Evolutionary conservation across 83 land plant species (phyloP).

Genomic region (Diphasiastrum complanatum): DNA sequence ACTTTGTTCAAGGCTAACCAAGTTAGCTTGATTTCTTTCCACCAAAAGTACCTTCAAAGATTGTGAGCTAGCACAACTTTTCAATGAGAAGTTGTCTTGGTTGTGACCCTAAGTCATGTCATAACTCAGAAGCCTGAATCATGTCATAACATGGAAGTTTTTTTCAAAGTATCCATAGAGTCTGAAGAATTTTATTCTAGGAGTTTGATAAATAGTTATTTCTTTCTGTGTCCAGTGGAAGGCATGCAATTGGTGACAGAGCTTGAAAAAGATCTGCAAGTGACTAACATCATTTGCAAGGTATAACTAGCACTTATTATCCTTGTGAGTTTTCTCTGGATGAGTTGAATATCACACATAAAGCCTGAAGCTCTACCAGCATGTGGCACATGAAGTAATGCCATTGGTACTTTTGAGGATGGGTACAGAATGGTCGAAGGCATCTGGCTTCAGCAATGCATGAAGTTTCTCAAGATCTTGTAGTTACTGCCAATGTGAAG

Average conservation of each 20-base stretch:
- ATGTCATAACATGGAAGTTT: background rate
- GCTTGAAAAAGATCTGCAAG: slow-evolving; percentile 65
- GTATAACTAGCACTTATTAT: slow-evolving; percentile 21
- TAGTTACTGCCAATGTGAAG: slow-evolving; percentile 54
- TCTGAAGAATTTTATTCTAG: background rate
- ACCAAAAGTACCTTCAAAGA: no score
- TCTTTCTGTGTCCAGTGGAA: slow-evolving; percentile 46
- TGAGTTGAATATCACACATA: background rate
- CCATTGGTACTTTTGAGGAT: background rate
- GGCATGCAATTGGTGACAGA: slow-evolving; percentile 79
- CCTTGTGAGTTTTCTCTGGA: background rate
- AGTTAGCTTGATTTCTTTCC: no score
- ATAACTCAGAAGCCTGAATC: no score
- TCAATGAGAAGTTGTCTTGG: no score
- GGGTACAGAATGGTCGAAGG: slow-evolving; percentile 64
- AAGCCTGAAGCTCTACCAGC: background rate
- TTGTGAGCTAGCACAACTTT: no score
- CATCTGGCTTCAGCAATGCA: slow-evolving; percentile 56
- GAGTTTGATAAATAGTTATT: background rate
- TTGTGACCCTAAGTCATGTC: no score
- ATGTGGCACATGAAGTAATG: background rate
- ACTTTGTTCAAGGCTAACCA: no score
- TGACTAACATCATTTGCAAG: slow-evolving; percentile 80
- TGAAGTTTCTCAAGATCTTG: slow-evolving; percentile 73
- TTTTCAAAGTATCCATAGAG: background rate